These are phyloP conservation scores for Podospora pseudopauciseta DNA, from an alignment of 495 filamentous ascomycete genomes.

Conservation along the genomic window DNA sequence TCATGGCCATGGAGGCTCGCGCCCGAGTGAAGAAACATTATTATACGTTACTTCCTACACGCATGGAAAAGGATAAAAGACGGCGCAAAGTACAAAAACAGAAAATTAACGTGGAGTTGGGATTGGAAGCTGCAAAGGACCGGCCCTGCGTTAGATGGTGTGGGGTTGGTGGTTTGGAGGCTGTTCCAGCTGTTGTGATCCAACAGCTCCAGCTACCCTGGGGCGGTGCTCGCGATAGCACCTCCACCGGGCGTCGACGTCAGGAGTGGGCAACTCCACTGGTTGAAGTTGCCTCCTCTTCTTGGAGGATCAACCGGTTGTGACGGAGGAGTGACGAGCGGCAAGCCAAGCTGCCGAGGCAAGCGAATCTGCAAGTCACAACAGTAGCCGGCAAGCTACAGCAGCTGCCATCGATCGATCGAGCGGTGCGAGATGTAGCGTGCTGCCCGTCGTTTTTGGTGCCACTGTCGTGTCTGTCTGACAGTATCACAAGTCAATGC, in stretches of 20 bases:
- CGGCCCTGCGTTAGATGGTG: slow-evolving; percentile 13
- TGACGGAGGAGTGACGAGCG: not conserved
- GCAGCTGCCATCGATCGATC: slow-evolving; percentile 1
- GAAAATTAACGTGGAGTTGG: slow-evolving; percentile 2
- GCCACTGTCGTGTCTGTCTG: not conserved
- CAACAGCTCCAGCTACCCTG: not conserved
- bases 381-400: not conserved
- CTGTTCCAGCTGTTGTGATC: not conserved
- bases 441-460: not conserved
- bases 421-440: not conserved
- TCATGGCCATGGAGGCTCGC: slow-evolving; percentile 56
- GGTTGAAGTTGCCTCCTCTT: not conserved
- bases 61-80: not conserved
- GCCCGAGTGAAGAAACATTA: slow-evolving; percentile 50
- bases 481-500: not conserved
- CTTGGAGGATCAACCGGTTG: not conserved
- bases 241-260: slow-evolving; percentile 3
- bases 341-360: not conserved
- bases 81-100: not conserved
- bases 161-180: not conserved
- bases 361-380: not conserved
- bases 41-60: slow-evolving; percentile 1
- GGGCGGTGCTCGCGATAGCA: not conserved
- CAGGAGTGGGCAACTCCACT: not conserved
- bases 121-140: slow-evolving; percentile 13